These are phyloP conservation scores for Dendrostoma leiphaemia DNA, from an alignment of 2,329 filamentous ascomycete species.

Conservation along the genomic window DNA sequence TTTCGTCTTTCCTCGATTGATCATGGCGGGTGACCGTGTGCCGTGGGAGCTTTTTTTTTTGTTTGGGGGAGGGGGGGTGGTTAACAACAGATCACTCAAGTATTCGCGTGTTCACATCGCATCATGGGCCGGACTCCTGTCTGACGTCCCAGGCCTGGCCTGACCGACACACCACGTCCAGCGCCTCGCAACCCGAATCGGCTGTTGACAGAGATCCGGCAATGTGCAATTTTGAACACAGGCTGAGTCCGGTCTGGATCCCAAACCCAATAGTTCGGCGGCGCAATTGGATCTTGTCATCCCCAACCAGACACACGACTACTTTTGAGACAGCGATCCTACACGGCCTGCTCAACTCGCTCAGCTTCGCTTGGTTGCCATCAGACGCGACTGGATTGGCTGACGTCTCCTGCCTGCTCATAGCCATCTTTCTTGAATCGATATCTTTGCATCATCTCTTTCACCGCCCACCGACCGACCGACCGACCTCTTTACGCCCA, in stretches of 20 bases:
- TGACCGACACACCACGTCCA: background rate
- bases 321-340: conserved; percentile 7
- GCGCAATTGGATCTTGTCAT: conserved; percentile 5
- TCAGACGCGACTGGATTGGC: conserved; percentile 1
- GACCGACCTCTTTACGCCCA: background rate
- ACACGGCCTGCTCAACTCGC: background rate
- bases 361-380: conserved; percentile 15
- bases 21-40: background rate
- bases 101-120: too few relatives aligned
- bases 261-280: conserved; percentile 3
- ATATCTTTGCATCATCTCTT: conserved; percentile 16
- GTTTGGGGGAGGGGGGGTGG: too few relatives aligned
- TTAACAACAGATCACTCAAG: too few relatives aligned
- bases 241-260: background rate
- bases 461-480: background rate
- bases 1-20: background rate
- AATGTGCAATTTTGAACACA: background rate
- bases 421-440: conserved; percentile 18
- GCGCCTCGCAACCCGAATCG: background rate
- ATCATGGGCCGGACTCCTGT: background rate
- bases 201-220: background rate
- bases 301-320: conserved; percentile 4
- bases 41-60: too few relatives aligned
- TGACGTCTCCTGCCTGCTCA: background rate
- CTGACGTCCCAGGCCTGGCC: background rate